Evolutionary conservation across 805 yeast species (phyloP), one percentile per base, ranked within the genome.

Genomic region (Candida anglica): DNA sequence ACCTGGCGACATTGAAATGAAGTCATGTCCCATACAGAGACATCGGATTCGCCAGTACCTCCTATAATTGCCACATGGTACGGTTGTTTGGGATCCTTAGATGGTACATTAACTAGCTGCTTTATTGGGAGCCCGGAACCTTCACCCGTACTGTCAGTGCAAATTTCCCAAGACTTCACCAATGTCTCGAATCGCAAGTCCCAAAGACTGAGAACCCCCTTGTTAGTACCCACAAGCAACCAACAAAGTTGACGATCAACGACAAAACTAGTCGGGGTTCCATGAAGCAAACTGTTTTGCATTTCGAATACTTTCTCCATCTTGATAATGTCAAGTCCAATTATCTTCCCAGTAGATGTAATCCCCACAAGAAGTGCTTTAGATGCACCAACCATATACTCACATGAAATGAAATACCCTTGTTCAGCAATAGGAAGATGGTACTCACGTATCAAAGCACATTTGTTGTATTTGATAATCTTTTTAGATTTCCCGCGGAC

Each of bases 201-300:
- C 95, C 96, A 88, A 11, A 91, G 57, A 42, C 78, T 79, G 19
- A 93, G 51, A 1, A 81, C 61, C 1, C 97, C 97, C 25, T 71
- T 73, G 0, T 74, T 61, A 0, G 96, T 86, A 0, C 96, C 97
- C 2, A 82, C 51, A 6, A 86, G 53, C 1, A 86, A 52, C 86
- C 96, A 86, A 4, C 72, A 60, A 17, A 64, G 58, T 11, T 66
- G 59, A 0, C 60, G 54, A 34, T 81, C 83, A 15, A 83, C 56
- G 1, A 75, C 67, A 47, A 87, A 75, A 13, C 81, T 59, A 0
- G 79, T 71, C 0, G 81, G 73, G 2, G 75, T 58, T 0, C 98
- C 98, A 58, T 79, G 81, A 2, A 69, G 58, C 0, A 74, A 63
- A 4, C 83, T 80, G 40, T 75, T 80, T 30, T 69, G 70, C 15